These are phyloP conservation scores for Evernia prunastri DNA, from an alignment of 495 filamentous ascomycete genomes.

Conservation along the genomic window DNA sequence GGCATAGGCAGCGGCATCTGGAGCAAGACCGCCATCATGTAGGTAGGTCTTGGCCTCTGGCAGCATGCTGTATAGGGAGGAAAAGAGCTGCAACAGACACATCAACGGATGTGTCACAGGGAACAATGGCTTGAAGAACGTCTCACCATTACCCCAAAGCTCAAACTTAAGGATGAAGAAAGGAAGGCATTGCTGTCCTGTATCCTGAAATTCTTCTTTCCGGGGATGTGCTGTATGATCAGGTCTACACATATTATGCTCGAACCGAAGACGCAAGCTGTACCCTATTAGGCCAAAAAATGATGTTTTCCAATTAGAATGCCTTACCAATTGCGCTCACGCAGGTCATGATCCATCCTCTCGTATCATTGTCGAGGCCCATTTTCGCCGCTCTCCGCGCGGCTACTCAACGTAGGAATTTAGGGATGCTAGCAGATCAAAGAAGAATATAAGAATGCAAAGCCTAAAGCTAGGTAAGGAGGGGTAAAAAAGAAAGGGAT, in stretches of 20 bases:
- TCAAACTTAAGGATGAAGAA: slow-evolving; percentile 80
- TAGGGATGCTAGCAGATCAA: not conserved
- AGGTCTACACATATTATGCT: slow-evolving; percentile 82
- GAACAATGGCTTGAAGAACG: not conserved
- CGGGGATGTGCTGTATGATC: slow-evolving; percentile 61
- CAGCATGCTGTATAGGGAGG: slow-evolving; percentile 89
- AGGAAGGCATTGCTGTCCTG: slow-evolving; percentile 83
- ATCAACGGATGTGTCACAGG: not conserved
- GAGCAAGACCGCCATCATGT: slow-evolving; percentile 54
- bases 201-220: slow-evolving; percentile 73
- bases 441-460: not conserved
- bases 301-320: not conserved
- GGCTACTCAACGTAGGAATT: not conserved
- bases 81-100: slow-evolving; percentile 64
- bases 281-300: not conserved
- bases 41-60: slow-evolving; percentile 77
- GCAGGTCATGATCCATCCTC: slow-evolving; percentile 88
- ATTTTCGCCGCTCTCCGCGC: slow-evolving; percentile 38
- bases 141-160: slow-evolving; percentile 94
- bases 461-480: not conserved
- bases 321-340: slow-evolving; percentile 72
- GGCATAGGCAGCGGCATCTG: slow-evolving; percentile 59
- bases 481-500: not conserved
- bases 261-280: slow-evolving; percentile 77
- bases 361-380: slow-evolving; percentile 67